Conservation (phyloP, 768 basidiomycete genomes). For the Omphalotus guepiniiformis region DNA sequence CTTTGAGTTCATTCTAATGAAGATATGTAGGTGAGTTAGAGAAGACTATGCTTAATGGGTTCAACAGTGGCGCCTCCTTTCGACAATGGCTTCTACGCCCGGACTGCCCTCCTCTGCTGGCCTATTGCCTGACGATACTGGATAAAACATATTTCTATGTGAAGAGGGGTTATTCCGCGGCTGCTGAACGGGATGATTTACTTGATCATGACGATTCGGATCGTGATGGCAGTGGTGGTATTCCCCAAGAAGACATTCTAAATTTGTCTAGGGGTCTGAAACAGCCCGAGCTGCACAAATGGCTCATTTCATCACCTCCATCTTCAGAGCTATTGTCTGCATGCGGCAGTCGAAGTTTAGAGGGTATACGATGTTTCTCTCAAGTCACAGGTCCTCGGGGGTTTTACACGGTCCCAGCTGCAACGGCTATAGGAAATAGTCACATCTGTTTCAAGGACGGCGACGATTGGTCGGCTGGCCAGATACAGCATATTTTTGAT, state of each 20-base stretch:
- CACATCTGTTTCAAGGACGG: slow-evolving; percentile 1
- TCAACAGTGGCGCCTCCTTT: slow-evolving; percentile 11
- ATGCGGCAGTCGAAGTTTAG: too few species aligned
- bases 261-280: neutral
- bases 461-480: neutral
- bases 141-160: slow-evolving; percentile 10
- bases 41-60: slow-evolving; percentile 11
- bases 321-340: too few species aligned
- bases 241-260: neutral
- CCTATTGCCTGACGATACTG: slow-evolving; percentile 11
- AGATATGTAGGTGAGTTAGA: slow-evolving; percentile 9
- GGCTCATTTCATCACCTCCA: too few species aligned
- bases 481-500: slow-evolving; percentile 4
- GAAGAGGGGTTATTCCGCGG: neutral
- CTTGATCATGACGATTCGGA: too few species aligned
- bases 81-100: slow-evolving; percentile 11
- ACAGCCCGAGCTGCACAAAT: too few species aligned
- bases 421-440: neutral
- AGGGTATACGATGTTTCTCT: neutral
- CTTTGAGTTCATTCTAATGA: too few species aligned
- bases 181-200: neutral
- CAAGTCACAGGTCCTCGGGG: neutral
- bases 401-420: neutral
- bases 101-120: slow-evolving; percentile 6
- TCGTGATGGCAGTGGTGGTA: neutral